Evolutionary conservation across 306 rosid genomes (phyloP).

Genomic region (Astragalus glycyphyllos): DNA sequence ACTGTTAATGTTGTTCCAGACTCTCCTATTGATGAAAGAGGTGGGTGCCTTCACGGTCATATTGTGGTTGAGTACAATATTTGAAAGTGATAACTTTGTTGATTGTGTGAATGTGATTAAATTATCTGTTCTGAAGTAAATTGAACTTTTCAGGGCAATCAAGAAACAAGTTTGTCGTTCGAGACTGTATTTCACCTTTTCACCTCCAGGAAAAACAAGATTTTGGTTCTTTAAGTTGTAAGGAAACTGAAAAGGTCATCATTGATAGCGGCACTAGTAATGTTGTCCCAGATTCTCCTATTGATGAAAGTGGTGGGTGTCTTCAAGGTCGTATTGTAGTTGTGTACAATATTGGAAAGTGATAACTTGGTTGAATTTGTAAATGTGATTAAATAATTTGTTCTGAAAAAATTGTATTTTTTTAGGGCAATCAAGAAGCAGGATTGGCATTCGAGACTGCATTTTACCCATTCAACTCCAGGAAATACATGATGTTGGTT

Average conservation of each 20-base stretch:
- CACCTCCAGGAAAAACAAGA: slow-evolving; percentile 42
- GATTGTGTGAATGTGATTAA: not conserved
- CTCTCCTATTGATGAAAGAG: slow-evolving; percentile 72
- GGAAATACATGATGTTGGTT: slow-evolving; percentile 42
- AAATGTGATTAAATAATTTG: not conserved
- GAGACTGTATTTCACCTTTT: slow-evolving; percentile 53
- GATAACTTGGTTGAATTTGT: not conserved
- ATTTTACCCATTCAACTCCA: slow-evolving; percentile 52
- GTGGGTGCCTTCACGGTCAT: slow-evolving; percentile 42
- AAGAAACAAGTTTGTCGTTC: slow-evolving; percentile 38
- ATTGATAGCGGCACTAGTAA: slow-evolving; percentile 43
- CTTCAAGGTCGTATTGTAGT: slow-evolving; percentile 37
- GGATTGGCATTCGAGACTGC: slow-evolving; percentile 44
- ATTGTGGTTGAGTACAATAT: slow-evolving; percentile 33
- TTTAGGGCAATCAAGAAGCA: slow-evolving; percentile 57
- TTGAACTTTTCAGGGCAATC: slow-evolving; percentile 60
- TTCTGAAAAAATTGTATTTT: slow-evolving; percentile 43
- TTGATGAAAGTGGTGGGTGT: slow-evolving; percentile 51
- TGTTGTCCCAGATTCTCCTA: slow-evolving; percentile 60
- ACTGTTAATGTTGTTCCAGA: slow-evolving; percentile 75
- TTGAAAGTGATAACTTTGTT: slow-evolving; percentile 25
- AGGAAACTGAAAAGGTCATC: slow-evolving; percentile 42
- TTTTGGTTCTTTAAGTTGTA: slow-evolving; percentile 46
- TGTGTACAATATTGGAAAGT: slow-evolving; percentile 31
- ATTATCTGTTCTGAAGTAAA: slow-evolving; percentile 30